Conservation (phyloP, 768 basidiomycete species). For the Russula emetica region DNA sequence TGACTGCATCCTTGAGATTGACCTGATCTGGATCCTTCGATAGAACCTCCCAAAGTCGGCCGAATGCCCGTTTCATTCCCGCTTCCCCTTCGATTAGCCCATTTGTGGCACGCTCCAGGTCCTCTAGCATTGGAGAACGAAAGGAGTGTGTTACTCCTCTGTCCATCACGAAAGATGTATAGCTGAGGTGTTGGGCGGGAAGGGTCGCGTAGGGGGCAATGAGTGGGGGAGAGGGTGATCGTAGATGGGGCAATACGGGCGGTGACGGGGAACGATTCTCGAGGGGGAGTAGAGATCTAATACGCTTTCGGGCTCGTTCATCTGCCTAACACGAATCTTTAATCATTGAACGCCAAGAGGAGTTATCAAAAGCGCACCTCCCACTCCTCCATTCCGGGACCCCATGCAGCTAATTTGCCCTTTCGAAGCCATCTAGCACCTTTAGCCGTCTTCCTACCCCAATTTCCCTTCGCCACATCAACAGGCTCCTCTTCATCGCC, state of each 20-base stretch:
- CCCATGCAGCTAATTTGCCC: slow-evolving; percentile 82
- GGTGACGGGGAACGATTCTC: slow-evolving; percentile 65
- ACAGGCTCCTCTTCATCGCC: slow-evolving; percentile 50
- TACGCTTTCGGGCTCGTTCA: slow-evolving; percentile 76
- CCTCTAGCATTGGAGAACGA: slow-evolving; percentile 70
- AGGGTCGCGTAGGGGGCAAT: slow-evolving; percentile 72
- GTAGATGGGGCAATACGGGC: slow-evolving; percentile 67
- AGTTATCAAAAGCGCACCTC: slow-evolving; percentile 49
- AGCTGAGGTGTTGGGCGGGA: slow-evolving; percentile 62
- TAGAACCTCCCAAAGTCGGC: slow-evolving; percentile 77
- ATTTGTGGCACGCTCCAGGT: slow-evolving; percentile 78
- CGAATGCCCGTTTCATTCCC: slow-evolving; percentile 65
- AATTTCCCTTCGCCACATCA: slow-evolving; percentile 61
- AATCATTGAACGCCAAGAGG: slow-evolving; percentile 23
- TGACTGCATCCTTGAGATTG: slow-evolving; percentile 39
- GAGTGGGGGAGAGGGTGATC: slow-evolving; percentile 74
- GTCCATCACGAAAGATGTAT: slow-evolving; percentile 83
- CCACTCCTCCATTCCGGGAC: slow-evolving; percentile 80
- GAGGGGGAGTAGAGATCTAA: slow-evolving; percentile 61
- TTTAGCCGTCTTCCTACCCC: slow-evolving; percentile 74
- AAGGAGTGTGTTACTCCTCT: slow-evolving; percentile 80
- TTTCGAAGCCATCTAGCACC: slow-evolving; percentile 78
- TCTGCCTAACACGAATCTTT: slow-evolving; percentile 51
- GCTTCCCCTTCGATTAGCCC: slow-evolving; percentile 82
- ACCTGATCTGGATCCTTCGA: slow-evolving; percentile 57